Percentiles rank a stretch among this genome's conserved stretches.
phyloP scores from a whole-genome alignment of 352 stramenopile species.

The Blastocystis sp. region DNA sequence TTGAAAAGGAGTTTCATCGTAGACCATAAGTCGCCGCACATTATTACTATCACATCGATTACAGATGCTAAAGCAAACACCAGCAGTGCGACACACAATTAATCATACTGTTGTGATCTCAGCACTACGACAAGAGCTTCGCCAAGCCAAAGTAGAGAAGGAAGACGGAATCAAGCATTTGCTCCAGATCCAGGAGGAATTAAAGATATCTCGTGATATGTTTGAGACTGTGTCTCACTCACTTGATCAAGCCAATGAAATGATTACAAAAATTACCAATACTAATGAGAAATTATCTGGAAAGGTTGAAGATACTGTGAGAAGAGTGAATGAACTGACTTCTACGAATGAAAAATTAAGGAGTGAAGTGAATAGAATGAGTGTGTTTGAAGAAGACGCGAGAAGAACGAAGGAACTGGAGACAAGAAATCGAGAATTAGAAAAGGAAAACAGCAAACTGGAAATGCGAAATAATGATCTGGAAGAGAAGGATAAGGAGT shows the following conservation, averaged over 20 bases:
- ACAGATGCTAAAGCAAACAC: neutral
- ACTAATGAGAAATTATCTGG: neutral
- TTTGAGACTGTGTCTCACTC: neutral
- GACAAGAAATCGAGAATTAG: neutral
- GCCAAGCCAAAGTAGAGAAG: neutral
- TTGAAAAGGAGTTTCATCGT: no score
- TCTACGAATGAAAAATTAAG: neutral
- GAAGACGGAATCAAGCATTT: neutral
- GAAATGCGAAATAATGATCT: neutral
- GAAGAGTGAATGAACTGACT: neutral
- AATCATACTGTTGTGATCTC: constrained; percentile 9
- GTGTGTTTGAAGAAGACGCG: neutral
- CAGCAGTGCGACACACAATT: neutral
- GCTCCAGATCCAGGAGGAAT: neutral
- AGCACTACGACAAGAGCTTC: neutral
- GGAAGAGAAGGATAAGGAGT: neutral
- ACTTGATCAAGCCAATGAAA: neutral
- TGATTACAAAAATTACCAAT: neutral
- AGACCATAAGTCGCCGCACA: neutral
- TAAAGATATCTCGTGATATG: neutral
- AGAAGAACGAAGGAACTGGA: neutral
- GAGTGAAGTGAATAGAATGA: neutral
- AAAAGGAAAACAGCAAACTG: neutral
- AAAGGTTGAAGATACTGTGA: neutral
- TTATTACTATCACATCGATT: neutral